Evolutionary conservation across 192 early-diverging fungal species (phyloP).

Genomic region (Backusella macrospora): DNA sequence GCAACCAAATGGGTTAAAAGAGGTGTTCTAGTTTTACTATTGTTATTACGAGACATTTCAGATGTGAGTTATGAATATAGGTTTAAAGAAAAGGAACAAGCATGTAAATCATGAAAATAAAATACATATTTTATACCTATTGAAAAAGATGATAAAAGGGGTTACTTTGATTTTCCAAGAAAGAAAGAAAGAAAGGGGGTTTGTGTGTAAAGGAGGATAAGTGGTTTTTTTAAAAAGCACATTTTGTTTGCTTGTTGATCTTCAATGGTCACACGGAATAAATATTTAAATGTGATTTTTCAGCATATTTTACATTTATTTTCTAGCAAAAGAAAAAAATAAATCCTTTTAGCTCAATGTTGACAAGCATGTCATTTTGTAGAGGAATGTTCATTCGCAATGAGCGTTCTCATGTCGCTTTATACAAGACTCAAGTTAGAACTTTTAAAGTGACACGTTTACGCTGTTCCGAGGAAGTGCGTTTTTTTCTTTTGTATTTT

Average conservation of each 20-base stretch:
- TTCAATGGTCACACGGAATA: slow-evolving; percentile 10
- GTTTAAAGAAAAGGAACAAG: slow-evolving; percentile 1
- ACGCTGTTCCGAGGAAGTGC: not conserved
- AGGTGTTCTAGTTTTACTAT: slow-evolving; percentile 29
- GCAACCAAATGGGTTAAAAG: slow-evolving; percentile 81
- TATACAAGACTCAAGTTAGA: not conserved
- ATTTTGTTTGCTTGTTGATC: slow-evolving; percentile 2
- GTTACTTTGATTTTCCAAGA: slow-evolving; percentile 14
- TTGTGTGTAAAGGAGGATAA: not conserved
- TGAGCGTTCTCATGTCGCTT: not conserved
- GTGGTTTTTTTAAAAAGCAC: not conserved
- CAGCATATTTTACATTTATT: not conserved
- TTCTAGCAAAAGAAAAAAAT: not conserved
- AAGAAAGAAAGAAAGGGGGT: slow-evolving; percentile 4
- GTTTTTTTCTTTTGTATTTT: not conserved
- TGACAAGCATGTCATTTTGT: not conserved
- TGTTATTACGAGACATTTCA: slow-evolving; percentile 17
- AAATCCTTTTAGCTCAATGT: not conserved
- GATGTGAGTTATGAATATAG: not conserved
- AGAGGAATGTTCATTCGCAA: not conserved
- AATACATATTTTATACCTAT: slow-evolving; percentile 1
- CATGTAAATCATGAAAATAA: not conserved
- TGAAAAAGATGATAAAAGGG: not conserved
- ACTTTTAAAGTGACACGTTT: not conserved
- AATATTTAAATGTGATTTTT: not conserved